phyloP scores from a whole-genome alignment of 2,329 filamentous ascomycete genomes.

The Curvularia eragrostidis region DNA sequence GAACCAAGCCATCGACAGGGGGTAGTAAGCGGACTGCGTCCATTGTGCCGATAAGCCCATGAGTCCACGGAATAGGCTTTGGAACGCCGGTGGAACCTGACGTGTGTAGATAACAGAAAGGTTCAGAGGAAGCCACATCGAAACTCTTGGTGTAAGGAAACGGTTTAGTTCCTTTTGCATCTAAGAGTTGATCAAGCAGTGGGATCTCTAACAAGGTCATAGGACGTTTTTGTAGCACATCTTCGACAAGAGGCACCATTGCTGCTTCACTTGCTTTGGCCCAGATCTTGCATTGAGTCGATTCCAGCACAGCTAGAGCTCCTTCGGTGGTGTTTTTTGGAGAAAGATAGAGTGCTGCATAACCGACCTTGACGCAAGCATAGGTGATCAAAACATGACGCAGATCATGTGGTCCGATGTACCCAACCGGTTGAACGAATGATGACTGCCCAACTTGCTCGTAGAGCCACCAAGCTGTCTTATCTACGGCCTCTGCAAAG shows the following conservation, averaged over 20 bases:
- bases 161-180: constrained; percentile 10
- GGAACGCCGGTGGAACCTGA: constrained; percentile 48
- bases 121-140: constrained; percentile 32
- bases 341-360: constrained; percentile 32
- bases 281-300: constrained; percentile 27
- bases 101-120: constrained; percentile 42
- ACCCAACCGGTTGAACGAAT: constrained; percentile 30
- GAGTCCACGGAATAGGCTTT: constrained; percentile 44
- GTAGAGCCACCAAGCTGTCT: constrained; percentile 40
- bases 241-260: constrained; percentile 17
- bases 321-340: constrained; percentile 32
- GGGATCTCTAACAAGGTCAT: constrained; percentile 28
- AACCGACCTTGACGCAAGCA: constrained; percentile 51
- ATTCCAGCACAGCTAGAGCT: constrained; percentile 29
- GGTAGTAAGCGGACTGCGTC: constrained; percentile 50
- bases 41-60: constrained; percentile 46
- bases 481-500: constrained; percentile 46
- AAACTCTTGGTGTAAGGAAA: constrained; percentile 30
- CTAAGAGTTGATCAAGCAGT: constrained; percentile 21
- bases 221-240: constrained; percentile 13
- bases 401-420: constrained; percentile 46
- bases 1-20: constrained; percentile 28
- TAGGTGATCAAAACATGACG: constrained; percentile 48
- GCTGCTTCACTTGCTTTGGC: constrained; percentile 17
- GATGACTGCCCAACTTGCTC: constrained; percentile 30